phyloP scores from a whole-genome alignment of 257 asterid species.

The Primulina eburnea region DNA sequence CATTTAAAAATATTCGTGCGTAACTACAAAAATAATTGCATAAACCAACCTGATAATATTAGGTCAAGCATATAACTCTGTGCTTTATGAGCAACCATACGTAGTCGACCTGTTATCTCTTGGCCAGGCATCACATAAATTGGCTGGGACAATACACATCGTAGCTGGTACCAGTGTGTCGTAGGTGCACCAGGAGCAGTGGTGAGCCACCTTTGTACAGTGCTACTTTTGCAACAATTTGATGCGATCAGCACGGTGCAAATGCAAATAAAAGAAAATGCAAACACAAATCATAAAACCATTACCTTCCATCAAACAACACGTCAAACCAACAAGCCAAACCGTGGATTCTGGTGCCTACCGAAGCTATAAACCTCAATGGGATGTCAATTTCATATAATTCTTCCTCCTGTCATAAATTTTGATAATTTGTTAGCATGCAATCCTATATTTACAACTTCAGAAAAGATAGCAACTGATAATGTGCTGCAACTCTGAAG shows the following conservation, averaged over 20 bases:
- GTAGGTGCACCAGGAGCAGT: constrained; percentile 98
- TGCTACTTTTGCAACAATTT: constrained; percentile 38
- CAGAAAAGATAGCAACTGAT: constrained; percentile 1
- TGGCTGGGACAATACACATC: constrained; percentile 92
- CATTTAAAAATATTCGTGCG: not conserved
- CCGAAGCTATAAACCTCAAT: constrained; percentile 60
- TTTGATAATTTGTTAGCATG: not conserved
- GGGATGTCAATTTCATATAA: constrained; percentile 87
- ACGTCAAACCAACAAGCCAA: constrained; percentile 99
- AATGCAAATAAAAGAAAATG: not conserved
- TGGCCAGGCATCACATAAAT: constrained; percentile 97
- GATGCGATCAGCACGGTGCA: constrained; percentile 20
- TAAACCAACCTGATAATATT: constrained; percentile 68
- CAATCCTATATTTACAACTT: not conserved
- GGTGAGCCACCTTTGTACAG: constrained; percentile 91
- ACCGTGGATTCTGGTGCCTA: constrained; percentile 92
- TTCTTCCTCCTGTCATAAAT: constrained; percentile 77
- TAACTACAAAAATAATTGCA: not conserved
- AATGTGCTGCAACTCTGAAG: constrained; percentile 4
- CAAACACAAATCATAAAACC: constrained; percentile 12
- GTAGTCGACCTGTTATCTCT: constrained; percentile 88
- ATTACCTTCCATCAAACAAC: constrained; percentile 87
- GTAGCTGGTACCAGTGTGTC: constrained; percentile 98
- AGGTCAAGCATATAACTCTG: constrained; percentile 90
- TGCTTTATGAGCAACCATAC: constrained; percentile 89